Evolutionary conservation across 352 stramenopile species (phyloP).

Genomic region (Pythium phragmiticola): DNA sequence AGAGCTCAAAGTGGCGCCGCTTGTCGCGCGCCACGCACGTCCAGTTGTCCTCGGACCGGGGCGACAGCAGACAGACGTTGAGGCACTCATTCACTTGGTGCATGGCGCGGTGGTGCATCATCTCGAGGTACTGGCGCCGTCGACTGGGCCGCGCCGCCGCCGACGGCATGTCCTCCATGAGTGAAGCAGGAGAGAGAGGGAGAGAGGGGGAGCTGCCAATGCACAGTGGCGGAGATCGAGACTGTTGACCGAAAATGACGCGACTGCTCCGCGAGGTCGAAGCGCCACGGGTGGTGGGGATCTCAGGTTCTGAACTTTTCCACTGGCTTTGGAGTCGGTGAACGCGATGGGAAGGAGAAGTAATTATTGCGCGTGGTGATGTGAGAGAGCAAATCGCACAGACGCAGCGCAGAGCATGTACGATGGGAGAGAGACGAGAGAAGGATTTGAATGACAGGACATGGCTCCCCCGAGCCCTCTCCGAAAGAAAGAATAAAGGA

Average conservation of each 20-base stretch:
- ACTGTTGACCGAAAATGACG: not conserved
- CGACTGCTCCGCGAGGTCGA: no score
- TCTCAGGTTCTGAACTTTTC: no score
- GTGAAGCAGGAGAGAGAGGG: not conserved
- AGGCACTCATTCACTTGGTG: constrained; percentile 62
- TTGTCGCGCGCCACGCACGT: constrained; percentile 48
- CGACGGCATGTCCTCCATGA: not conserved
- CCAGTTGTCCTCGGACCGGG: constrained; percentile 56
- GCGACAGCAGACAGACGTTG: constrained; percentile 51
- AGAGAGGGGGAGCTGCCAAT: not conserved
- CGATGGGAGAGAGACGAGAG: not conserved
- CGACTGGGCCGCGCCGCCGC: constrained; percentile 1
- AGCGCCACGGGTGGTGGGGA: no score
- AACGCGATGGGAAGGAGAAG: no score
- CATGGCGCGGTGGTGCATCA: constrained; percentile 64
- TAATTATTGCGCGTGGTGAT: no score
- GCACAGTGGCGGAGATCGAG: not conserved
- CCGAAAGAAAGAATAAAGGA: not conserved
- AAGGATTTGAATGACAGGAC: not conserved
- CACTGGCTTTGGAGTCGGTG: no score
- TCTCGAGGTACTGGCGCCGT: constrained; percentile 38
- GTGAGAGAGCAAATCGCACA: not conserved
- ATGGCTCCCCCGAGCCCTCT: not conserved
- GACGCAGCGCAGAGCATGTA: not conserved
- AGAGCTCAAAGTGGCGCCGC: constrained; percentile 41